A percentile compares a stretch with the other conserved stretches of the same genome.
phyloP scores from a whole-genome alignment of 2,329 filamentous ascomycete species.

The Dissoconium aciculare region DNA sequence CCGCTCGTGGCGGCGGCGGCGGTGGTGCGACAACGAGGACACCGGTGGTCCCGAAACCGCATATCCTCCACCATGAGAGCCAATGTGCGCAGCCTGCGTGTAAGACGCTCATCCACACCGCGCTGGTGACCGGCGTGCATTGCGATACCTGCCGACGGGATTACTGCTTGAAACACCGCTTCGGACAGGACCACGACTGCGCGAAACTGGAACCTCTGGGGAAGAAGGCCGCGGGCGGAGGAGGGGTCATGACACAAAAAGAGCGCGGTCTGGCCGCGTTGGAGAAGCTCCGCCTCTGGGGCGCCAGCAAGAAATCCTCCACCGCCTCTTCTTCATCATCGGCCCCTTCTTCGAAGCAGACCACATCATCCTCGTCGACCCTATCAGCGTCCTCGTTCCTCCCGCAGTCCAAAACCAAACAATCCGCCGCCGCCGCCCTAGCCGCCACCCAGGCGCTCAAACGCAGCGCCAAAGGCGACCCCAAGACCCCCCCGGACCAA shows the following conservation, averaged over 20 bases:
- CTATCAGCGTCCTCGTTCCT: slow-evolving; percentile 28
- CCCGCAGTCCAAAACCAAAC: slow-evolving; percentile 39
- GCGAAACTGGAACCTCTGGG: slow-evolving; percentile 51
- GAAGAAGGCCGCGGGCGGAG: slow-evolving; percentile 28
- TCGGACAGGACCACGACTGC: slow-evolving; percentile 74
- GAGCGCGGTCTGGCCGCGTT: slow-evolving; percentile 62
- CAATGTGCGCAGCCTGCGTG: slow-evolving; percentile 53
- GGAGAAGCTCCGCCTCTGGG: slow-evolving; percentile 65
- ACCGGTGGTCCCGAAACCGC: slow-evolving; percentile 33
- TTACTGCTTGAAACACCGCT: slow-evolving; percentile 65
- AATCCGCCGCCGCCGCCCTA: slow-evolving; percentile 47
- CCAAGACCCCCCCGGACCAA: slow-evolving; percentile 64
- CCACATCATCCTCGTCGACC: slow-evolving; percentile 49
- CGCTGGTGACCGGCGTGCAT: slow-evolving; percentile 52
- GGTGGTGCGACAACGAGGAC: slow-evolving; percentile 19
- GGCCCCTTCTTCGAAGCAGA: slow-evolving; percentile 38
- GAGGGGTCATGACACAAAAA: slow-evolving; percentile 30
- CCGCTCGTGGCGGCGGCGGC: no score
- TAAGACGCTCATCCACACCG: slow-evolving; percentile 57
- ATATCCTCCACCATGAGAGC: slow-evolving; percentile 47
- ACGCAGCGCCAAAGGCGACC: slow-evolving; percentile 77
- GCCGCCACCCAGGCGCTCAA: slow-evolving; percentile 66
- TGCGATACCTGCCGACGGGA: slow-evolving; percentile 56
- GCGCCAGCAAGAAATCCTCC: slow-evolving; percentile 44
- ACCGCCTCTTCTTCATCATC: slow-evolving; percentile 32